A percentile compares a stretch with the other conserved stretches of the same genome.
Evolutionary conservation across 116 monocot species (phyloP).

Genomic region (Posidonia oceanica): DNA sequence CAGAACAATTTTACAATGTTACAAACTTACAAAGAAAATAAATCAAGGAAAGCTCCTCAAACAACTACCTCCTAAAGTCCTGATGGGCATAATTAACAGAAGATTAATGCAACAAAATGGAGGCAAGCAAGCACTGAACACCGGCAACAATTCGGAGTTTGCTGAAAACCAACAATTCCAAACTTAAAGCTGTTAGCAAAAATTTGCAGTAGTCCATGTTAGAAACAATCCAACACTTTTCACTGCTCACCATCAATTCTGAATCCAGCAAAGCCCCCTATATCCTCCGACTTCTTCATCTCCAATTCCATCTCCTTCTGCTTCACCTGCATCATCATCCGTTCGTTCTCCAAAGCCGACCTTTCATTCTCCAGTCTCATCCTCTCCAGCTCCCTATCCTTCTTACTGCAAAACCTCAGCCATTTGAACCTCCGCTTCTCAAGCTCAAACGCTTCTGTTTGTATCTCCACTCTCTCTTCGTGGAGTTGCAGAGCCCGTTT

Average conservation of each 20-base stretch:
- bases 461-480: conserved; percentile 46
- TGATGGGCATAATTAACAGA: no score
- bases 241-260: background rate
- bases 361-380: conserved; percentile 56
- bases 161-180: no score
- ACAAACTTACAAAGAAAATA: no score
- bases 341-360: conserved; percentile 56
- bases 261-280: background rate
- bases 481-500: conserved; percentile 24
- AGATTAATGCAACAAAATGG: no score
- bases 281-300: background rate
- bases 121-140: no score
- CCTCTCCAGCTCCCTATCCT: conserved; percentile 76
- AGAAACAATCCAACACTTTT: background rate
- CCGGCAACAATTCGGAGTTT: no score
- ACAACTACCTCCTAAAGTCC: no score
- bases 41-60: no score
- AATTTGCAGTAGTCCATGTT: no score
- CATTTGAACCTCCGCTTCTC: conserved; percentile 64
- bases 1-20: no score
- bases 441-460: conserved; percentile 36
- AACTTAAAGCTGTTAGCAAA: no score
- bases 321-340: conserved; percentile 40
- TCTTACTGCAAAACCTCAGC: conserved; percentile 59
- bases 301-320: conserved; percentile 45